phyloP scores from a whole-genome alignment of 176 grass and related monocot genomes.

The Oryza glaberrima region DNA sequence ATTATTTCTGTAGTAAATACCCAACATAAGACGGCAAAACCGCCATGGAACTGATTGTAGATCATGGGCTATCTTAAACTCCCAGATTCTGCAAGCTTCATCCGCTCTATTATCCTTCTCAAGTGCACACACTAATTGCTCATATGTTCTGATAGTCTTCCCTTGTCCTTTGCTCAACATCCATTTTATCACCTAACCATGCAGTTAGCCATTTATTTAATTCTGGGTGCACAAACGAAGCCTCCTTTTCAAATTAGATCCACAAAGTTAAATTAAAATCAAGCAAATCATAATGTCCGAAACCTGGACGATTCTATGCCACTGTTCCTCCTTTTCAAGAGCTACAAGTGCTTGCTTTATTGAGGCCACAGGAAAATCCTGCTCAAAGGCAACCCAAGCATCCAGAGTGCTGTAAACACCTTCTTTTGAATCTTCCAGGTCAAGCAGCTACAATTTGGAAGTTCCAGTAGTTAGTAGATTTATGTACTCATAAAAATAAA shows the following conservation, averaged over 20 bases:
- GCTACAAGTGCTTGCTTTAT: conserved; percentile 69
- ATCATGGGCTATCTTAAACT: conserved; percentile 73
- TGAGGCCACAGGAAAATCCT: conserved; percentile 62
- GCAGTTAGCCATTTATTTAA: conserved; percentile 1
- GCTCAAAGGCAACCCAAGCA: conserved; percentile 91
- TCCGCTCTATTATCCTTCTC: conserved; percentile 96
- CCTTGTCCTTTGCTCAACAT: conserved; percentile 95
- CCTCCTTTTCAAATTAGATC: no score
- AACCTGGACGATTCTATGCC: conserved; percentile 90
- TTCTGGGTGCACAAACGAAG: not conserved
- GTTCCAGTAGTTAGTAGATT: conserved; percentile 11
- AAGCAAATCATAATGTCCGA: not conserved
- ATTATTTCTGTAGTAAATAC: conserved; percentile 93
- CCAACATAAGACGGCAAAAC: conserved; percentile 81
- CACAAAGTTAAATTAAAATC: not conserved
- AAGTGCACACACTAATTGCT: conserved; percentile 77
- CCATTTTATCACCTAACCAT: conserved; percentile 83
- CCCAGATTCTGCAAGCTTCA: conserved; percentile 85
- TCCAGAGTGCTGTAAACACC: conserved; percentile 83
- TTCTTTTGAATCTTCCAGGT: conserved; percentile 84
- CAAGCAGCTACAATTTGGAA: conserved; percentile 63
- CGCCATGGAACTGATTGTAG: conserved; percentile 81
- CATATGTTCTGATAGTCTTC: conserved; percentile 78
- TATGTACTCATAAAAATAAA: not conserved
- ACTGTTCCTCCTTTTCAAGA: conserved; percentile 90